A percentile compares a stretch with the other conserved stretches of the same genome.
These are phyloP conservation scores for Tolypocladium guangdongense DNA, from an alignment of 2,329 filamentous ascomycete species.

Conservation along the genomic window DNA sequence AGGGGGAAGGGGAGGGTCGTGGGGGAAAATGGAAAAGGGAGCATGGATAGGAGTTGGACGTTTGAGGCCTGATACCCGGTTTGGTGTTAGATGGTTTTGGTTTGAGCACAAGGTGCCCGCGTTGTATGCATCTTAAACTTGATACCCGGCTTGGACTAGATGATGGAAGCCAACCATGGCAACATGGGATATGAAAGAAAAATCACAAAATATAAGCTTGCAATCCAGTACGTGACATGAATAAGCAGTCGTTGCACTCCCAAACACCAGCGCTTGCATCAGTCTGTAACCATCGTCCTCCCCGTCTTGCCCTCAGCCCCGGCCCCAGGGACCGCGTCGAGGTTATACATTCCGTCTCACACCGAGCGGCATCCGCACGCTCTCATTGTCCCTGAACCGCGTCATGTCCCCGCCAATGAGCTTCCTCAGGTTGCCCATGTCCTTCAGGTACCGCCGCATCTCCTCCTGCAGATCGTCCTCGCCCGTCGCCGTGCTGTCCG, in stretches of 20 bases:
- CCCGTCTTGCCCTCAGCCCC: background rate
- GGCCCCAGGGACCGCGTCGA: background rate
- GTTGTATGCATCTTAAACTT: background rate
- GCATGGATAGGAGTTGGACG: no score
- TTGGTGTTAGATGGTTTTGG: background rate
- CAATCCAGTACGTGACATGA: background rate
- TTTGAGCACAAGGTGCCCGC: background rate
- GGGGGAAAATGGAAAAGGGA: no score
- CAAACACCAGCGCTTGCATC: background rate
- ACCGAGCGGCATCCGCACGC: constrained; percentile 41
- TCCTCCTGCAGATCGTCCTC: constrained; percentile 66
- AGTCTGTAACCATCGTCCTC: background rate
- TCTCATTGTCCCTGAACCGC: constrained; percentile 52
- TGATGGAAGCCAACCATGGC: background rate
- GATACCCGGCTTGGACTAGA: background rate
- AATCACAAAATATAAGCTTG: background rate
- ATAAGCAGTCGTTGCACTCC: background rate
- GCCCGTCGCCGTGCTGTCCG: constrained; percentile 33
- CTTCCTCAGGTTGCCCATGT: constrained; percentile 57
- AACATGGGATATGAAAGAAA: background rate
- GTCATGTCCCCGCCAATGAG: constrained; percentile 67
- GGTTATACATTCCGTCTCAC: constrained; percentile 28
- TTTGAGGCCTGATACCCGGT: no score
- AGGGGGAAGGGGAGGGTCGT: no score
- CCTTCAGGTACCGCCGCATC: constrained; percentile 73